These are phyloP conservation scores for Boletus reticuloceps DNA, from an alignment of 768 basidiomycete genomes.

Conservation along the genomic window DNA sequence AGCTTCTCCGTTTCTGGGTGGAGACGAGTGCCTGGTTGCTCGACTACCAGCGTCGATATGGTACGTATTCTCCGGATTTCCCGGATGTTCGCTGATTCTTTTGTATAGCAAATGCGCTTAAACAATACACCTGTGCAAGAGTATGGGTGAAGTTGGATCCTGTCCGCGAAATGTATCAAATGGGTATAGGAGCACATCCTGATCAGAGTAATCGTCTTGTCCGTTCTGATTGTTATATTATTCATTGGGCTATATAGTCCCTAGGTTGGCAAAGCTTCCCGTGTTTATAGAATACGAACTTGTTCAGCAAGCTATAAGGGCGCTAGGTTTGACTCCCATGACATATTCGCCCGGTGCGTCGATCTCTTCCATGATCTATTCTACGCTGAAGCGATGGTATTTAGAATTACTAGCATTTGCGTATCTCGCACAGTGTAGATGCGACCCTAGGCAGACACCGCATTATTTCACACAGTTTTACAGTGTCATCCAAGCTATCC, in stretches of 20 bases:
- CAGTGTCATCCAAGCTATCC: conserved; percentile 48
- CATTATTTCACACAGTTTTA: conserved; percentile 62
- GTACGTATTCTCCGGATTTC: conserved; percentile 30
- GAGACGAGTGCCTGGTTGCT: conserved; percentile 67
- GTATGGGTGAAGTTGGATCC: conserved; percentile 53
- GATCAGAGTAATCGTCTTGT: conserved; percentile 55
- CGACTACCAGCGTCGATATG: conserved; percentile 50
- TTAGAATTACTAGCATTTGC: conserved; percentile 75
- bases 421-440: conserved; percentile 78
- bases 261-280: conserved; percentile 48
- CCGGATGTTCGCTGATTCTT: conserved; percentile 8
- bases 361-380: neutral
- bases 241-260: conserved; percentile 39
- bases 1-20: conserved; percentile 77
- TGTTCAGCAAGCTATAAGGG: conserved; percentile 39
- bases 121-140: conserved; percentile 39
- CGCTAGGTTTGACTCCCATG: conserved; percentile 63
- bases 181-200: conserved; percentile 70
- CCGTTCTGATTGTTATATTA: neutral
- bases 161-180: conserved; percentile 70
- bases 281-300: conserved; percentile 40
- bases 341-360: conserved; percentile 62
- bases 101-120: conserved; percentile 44
- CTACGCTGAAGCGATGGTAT: conserved; percentile 1
- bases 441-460: conserved; percentile 64